These are phyloP conservation scores for Torulaspora maleeae DNA, from an alignment of 805 yeast genomes.

Conservation along the genomic window DNA sequence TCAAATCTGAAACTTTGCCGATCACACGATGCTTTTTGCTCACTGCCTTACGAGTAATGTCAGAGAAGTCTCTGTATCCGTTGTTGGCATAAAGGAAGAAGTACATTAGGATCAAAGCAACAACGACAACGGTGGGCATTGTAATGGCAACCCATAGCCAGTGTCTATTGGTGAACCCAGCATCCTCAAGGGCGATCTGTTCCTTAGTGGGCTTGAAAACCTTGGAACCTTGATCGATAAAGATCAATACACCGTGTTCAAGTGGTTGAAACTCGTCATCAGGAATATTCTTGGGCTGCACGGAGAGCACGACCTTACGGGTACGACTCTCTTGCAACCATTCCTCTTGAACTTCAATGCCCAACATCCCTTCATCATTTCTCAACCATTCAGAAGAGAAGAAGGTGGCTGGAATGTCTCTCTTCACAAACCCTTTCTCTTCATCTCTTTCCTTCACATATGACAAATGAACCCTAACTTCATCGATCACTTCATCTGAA, in stretches of 20 bases:
- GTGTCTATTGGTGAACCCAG: conserved; percentile 43
- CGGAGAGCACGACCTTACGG: conserved; percentile 56
- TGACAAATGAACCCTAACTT: conserved; percentile 63
- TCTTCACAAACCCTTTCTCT: conserved; percentile 55
- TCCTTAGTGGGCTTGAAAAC: conserved; percentile 43
- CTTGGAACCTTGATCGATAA: conserved; percentile 38
- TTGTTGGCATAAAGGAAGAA: conserved; percentile 54
- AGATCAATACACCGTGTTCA: conserved; percentile 49
- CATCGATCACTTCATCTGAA: conserved; percentile 44
- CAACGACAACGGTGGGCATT: conserved; percentile 60
- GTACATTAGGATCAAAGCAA: conserved; percentile 61
- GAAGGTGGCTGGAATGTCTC: conserved; percentile 46
- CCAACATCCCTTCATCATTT: conserved; percentile 56
- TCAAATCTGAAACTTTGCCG: conserved; percentile 38
- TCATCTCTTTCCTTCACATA: conserved; percentile 52
- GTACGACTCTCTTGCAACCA: conserved; percentile 58
- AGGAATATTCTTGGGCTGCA: conserved; percentile 64
- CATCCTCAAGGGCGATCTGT: conserved; percentile 40
- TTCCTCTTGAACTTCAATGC: conserved; percentile 54
- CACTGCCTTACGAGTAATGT: conserved; percentile 37
- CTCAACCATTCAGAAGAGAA: conserved; percentile 69
- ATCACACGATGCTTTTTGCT: conserved; percentile 38
- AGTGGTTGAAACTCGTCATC: conserved; percentile 63
- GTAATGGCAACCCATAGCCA: conserved; percentile 61
- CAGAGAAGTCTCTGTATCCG: conserved; percentile 50